Conservation (phyloP, 2,329 filamentous ascomycete genomes). For the Blumeria hordei region DNA sequence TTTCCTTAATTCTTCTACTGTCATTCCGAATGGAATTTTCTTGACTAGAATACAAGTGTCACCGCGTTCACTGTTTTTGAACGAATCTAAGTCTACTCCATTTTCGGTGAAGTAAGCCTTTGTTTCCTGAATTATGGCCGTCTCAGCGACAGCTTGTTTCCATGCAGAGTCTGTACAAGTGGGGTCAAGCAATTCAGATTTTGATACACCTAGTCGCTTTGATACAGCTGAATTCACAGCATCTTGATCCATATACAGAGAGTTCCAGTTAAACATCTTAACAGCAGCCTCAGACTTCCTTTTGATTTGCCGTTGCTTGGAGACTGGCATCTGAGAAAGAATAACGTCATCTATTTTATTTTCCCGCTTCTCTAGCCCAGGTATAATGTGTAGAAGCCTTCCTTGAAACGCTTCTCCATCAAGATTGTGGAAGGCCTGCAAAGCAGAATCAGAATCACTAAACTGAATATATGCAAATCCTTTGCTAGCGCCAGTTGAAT, state of each 20-base stretch:
- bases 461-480: conserved; percentile 80
- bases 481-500: conserved; percentile 51
- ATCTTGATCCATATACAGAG: conserved; percentile 96
- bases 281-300: conserved; percentile 60
- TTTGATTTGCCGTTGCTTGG: conserved; percentile 80
- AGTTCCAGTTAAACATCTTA: conserved; percentile 87
- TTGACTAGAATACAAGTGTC: conserved; percentile 80
- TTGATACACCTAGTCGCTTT: conserved; percentile 64
- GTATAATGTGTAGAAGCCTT: conserved; percentile 71
- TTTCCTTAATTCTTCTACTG: conserved; percentile 27
- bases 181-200: conserved; percentile 82
- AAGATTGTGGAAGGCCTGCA: conserved; percentile 52
- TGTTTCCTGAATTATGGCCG: conserved; percentile 84
- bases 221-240: conserved; percentile 81
- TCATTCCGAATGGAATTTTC: conserved; percentile 58
- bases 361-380: conserved; percentile 60
- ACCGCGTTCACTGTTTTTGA: conserved; percentile 64
- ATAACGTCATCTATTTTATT: conserved; percentile 67
- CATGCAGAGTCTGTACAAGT: conserved; percentile 84
- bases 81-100: conserved; percentile 76
- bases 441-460: conserved; percentile 43
- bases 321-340: conserved; percentile 74
- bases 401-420: conserved; percentile 84
- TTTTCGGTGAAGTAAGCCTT: conserved; percentile 76
- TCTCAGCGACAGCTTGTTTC: conserved; percentile 92